A percentile compares a stretch with the other conserved stretches of the same genome.
phyloP scores from a whole-genome alignment of 805 yeast species.

The Wickerhamomyces rabaulensis region DNA sequence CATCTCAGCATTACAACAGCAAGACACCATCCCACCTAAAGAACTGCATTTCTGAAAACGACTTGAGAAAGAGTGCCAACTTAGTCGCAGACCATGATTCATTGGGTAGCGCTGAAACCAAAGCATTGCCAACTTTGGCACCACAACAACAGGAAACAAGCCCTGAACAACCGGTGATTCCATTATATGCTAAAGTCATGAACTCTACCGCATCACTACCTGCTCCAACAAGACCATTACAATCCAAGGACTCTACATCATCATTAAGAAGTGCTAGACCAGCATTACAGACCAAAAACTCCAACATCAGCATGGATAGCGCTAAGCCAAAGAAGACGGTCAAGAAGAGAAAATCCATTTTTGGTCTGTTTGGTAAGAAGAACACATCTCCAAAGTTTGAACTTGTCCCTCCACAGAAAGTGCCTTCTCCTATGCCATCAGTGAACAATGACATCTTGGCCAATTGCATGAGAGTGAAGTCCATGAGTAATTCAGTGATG shows the following conservation, averaged over 20 bases:
- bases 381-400: slow-evolving; percentile 19
- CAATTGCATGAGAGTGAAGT: background rate
- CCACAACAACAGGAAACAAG: background rate
- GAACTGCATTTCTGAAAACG: background rate
- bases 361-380: slow-evolving; percentile 17
- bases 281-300: background rate
- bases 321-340: slow-evolving; percentile 5
- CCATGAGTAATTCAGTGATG: slow-evolving; percentile 3
- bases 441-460: slow-evolving; percentile 1
- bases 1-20: background rate
- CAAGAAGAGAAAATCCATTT: slow-evolving; percentile 21
- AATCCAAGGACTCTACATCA: background rate
- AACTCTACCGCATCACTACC: background rate
- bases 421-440: slow-evolving; percentile 6
- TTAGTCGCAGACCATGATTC: background rate
- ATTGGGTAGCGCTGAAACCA: background rate
- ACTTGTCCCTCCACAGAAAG: slow-evolving; percentile 11
- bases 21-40: background rate
- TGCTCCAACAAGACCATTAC: background rate
- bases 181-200: background rate
- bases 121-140: background rate
- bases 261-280: background rate
- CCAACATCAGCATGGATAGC: background rate
- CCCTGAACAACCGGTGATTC: background rate
- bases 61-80: background rate